Evolutionary conservation across 768 basidiomycete species (phyloP).

Genomic region (Rickenella mellea): DNA sequence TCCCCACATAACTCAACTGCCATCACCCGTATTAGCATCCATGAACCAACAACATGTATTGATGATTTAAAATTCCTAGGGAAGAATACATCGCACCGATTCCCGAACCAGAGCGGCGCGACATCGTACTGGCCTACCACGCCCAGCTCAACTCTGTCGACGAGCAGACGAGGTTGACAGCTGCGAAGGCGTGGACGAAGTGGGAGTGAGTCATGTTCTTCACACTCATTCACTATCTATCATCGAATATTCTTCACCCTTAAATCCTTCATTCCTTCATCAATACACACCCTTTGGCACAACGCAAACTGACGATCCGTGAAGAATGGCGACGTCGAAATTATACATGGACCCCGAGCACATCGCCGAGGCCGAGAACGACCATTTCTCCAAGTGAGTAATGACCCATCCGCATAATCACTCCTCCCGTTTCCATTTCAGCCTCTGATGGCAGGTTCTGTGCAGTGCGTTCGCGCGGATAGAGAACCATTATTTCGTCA

Average conservation of each 20-base stretch:
- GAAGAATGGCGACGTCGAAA: constrained; percentile 76
- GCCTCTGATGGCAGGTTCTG: constrained; percentile 5
- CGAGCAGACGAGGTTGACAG: constrained; percentile 49
- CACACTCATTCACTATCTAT: neutral
- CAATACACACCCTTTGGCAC: neutral
- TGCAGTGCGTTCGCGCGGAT: constrained; percentile 76
- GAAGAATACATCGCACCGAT: constrained; percentile 76
- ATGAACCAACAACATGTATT: neutral
- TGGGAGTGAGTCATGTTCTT: constrained; percentile 65
- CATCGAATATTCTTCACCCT: neutral
- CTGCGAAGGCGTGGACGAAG: constrained; percentile 81
- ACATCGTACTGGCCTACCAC: constrained; percentile 81
- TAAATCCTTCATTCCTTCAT: neutral
- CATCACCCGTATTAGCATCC: neutral
- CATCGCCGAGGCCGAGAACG: constrained; percentile 59
- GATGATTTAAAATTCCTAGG: constrained; percentile 33
- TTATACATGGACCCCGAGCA: constrained; percentile 60
- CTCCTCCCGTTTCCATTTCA: constrained; percentile 1
- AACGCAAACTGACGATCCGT: neutral
- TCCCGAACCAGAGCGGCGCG: constrained; percentile 67
- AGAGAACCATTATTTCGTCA: constrained; percentile 88
- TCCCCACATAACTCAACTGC: too few relatives aligned
- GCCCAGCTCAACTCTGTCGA: constrained; percentile 65
- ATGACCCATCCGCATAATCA: neutral
- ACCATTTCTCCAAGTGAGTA: constrained; percentile 66